Evolutionary conservation across 2,329 filamentous ascomycete species (phyloP), one percentile per base, ranked within the genome.

Genomic region (Pyricularia grisea): DNA sequence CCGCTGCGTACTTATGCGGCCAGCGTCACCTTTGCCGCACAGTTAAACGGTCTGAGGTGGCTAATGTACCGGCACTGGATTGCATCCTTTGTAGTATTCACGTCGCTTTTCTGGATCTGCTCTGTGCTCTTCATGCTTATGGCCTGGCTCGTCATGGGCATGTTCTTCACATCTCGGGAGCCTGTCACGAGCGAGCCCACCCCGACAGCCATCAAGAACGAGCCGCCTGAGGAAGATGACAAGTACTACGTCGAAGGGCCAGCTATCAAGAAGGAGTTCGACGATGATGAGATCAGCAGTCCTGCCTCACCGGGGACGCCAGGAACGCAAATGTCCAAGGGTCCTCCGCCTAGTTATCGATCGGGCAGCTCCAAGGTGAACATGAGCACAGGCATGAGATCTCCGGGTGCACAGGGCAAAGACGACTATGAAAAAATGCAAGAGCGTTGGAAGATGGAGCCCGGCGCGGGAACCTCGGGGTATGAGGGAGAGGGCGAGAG

Each of bases 61-160:
- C 74, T 94, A 69, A 97, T 99, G 92, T 95, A 95, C 74, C 89
- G 92, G 71, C 90, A 94, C 80, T 88, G 91, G 14, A 75, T 95
- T 50, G 77, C 88, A 1, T 88, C 88, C 5, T 93, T 93, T 70
- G 68, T 91, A 0, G 74, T 89, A 0, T 91, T 93, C 74, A 92
- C 89, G 0, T 78, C 81, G 0, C 73, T 87, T 0, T 97, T 97
- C 78, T 98, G 94, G 93, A 76, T 81, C 1, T 87, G 88, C 14
- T 93, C 94, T 75, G 83, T 96, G 74, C 72, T 88, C 0, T 90
- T 89, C 61, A 86, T 91, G 76, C 81, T 83, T 0, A 55, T 89
- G 0, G 88, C 86, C 0, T 97, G 92, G 90, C 76, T 85, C 1
- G 65, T 85, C 0, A 73, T 92, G 72, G 75, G 75, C 68, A 25